Evolutionary conservation across 2,329 filamentous ascomycete species (phyloP), one percentile per base, ranked within the genome.

Genomic region (Aureobasidium sp.): DNA sequence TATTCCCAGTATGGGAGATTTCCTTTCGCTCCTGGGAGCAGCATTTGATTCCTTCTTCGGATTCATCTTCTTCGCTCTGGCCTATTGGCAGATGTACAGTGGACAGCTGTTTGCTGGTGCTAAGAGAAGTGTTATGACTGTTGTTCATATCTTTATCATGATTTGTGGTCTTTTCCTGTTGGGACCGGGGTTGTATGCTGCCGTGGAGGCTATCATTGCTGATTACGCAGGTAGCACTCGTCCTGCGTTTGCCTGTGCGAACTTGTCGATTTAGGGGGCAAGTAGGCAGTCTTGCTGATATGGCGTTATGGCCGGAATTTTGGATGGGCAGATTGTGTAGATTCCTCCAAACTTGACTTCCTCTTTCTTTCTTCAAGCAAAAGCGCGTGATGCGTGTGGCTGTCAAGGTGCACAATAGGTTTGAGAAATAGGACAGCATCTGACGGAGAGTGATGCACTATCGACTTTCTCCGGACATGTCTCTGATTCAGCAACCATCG

Each of bases 31-130:
- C 68, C 93, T 94, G 91, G 92, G 90, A n/a, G 93, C 93, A 5
- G 87, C 97, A 1, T 97, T 97, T 75, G 94, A 97, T 80, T 95
- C 92, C 63, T 95, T 94, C 85, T 95, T 95, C 73, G 95, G 95
- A 29, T 98, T 97, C 84, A 97, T 97, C 75, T 98, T 97, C 84
- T 98, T 93, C 93, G 93, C 91, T 16, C 87, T 93, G 1, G 93
- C 92, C 0, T 95, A 93, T 75, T 87, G 94, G 74, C 87, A 91
- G 65, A 93, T 95, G 91, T 86, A 92, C 55, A 81, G 81, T n/a
- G n/a, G n/a, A n/a, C n/a, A n/a, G n/a, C n/a, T n/a, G n/a, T n/a
- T n/a, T n/a, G n/a, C n/a, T 23, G 76, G 78, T 4, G 55, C 73
- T 1, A 65, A 69, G 0, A 76, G 81, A 63, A 77, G 77, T 9